Percentiles rank a stretch among this genome's conserved stretches.
Evolutionary conservation across 2,329 filamentous ascomycete genomes (phyloP).

Genomic region (Penicillium paneum): DNA sequence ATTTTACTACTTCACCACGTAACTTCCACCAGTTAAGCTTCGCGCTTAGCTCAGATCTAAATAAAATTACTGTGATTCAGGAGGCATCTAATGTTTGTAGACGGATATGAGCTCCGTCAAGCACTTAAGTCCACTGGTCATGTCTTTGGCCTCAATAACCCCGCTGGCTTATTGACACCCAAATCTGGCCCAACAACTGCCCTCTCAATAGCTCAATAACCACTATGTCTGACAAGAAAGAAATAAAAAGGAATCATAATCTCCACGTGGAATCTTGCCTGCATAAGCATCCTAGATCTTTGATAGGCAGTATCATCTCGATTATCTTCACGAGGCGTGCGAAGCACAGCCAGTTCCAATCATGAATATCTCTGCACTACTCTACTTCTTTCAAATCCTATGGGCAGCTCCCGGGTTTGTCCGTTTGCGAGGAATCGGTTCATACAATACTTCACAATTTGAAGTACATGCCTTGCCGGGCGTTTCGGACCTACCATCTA

Average conservation of each 20-base stretch:
- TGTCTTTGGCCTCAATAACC: constrained; percentile 2
- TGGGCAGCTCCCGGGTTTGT: constrained; percentile 17
- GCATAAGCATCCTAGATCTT: background rate
- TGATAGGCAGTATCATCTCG: background rate
- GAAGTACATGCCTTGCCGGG: constrained; percentile 31
- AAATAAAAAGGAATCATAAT: constrained; percentile 12
- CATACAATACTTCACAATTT: constrained; percentile 20
- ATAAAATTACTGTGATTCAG: background rate
- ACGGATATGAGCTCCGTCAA: background rate
- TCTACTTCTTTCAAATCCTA: constrained; percentile 22
- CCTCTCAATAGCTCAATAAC: constrained; percentile 1
- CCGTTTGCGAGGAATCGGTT: background rate
- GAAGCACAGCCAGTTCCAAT: background rate
- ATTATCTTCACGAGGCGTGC: background rate
- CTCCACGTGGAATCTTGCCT: background rate
- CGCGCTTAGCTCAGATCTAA: background rate
- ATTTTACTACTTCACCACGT: background rate
- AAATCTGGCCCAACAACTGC: constrained; percentile 9
- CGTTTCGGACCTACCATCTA: constrained; percentile 27
- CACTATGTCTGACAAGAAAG: constrained; percentile 2
- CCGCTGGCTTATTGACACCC: constrained; percentile 16
- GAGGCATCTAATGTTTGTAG: background rate
- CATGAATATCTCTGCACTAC: constrained; percentile 24
- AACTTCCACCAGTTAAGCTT: background rate
- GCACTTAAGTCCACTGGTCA: background rate